A percentile compares a stretch with the other conserved stretches of the same genome.
Evolutionary conservation across 1,284 basidiomycete species (phyloP).

Genomic region (Meripilus lineatus): DNA sequence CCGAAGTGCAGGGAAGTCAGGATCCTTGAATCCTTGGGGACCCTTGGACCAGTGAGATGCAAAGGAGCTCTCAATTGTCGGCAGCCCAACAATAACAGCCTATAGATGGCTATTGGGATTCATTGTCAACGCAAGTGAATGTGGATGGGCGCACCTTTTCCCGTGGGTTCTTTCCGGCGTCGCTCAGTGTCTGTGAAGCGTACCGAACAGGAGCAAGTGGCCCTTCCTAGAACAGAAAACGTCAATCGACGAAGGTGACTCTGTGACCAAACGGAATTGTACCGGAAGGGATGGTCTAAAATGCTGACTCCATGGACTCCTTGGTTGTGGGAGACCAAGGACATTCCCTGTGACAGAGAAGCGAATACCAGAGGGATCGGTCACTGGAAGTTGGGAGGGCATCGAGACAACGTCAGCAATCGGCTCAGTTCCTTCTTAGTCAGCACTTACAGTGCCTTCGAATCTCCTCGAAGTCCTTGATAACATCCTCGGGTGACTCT

Average conservation of each 20-base stretch:
- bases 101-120: conserved; percentile 25
- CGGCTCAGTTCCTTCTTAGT: too few species aligned
- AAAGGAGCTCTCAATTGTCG: conserved; percentile 94
- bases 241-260: too few species aligned
- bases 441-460: conserved; percentile 56
- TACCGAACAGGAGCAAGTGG: conserved; percentile 67
- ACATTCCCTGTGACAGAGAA: conserved; percentile 90
- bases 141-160: conserved; percentile 49
- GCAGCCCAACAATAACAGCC: conserved; percentile 84
- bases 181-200: conserved; percentile 67
- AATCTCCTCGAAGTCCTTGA: conserved; percentile 72
- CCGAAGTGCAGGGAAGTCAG: conserved; percentile 80
- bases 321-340: conserved; percentile 65
- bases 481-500: conserved; percentile 67
- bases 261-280: too few species aligned
- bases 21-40: conserved; percentile 75
- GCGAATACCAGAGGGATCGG: conserved; percentile 75
- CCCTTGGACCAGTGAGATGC: conserved; percentile 79
- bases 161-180: conserved; percentile 68
- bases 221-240: conserved; percentile 31
- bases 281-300: conserved; percentile 62
- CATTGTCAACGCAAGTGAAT: background rate
- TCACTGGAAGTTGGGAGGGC: conserved; percentile 46
- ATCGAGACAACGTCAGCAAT: conserved; percentile 1
- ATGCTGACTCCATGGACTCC: conserved; percentile 67